Evolutionary conservation across 371 early-diverging fungal species (phyloP).

Genomic region (Entomophthora muscae): DNA sequence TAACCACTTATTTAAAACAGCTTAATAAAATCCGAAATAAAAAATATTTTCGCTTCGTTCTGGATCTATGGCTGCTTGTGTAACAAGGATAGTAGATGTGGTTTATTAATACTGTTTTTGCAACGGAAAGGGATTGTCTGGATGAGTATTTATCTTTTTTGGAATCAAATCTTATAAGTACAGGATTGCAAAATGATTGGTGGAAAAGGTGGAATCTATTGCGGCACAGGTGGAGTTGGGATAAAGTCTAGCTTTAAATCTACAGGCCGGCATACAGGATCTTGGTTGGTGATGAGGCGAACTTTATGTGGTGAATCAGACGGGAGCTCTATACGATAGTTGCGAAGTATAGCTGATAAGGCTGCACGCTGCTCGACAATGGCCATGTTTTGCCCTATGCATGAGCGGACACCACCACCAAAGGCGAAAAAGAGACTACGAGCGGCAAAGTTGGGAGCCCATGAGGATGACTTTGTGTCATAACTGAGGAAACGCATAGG

Average conservation of each 20-base stretch:
- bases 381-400: slow-evolving; percentile 17
- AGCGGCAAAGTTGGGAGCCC: slow-evolving; percentile 16
- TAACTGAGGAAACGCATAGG: background rate
- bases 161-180: no score
- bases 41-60: no score
- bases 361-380: slow-evolving; percentile 14
- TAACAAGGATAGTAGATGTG: no score
- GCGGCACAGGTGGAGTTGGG: no score
- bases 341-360: slow-evolving; percentile 13
- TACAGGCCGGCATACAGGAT: background rate
- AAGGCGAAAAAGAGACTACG: slow-evolving; percentile 16
- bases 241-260: background rate
- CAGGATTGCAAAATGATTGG: no score
- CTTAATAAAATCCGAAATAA: no score
- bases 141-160: no score
- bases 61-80: no score
- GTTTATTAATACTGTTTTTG: no score
- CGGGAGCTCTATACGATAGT: background rate
- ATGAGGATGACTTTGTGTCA: background rate
- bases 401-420: slow-evolving; percentile 13
- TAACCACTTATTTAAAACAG: no score
- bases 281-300: background rate
- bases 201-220: no score
- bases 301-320: background rate
- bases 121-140: no score